These are phyloP conservation scores for Chlorella sp. DNA, from an alignment of 139 green algal genomes.

Conservation along the genomic window DNA sequence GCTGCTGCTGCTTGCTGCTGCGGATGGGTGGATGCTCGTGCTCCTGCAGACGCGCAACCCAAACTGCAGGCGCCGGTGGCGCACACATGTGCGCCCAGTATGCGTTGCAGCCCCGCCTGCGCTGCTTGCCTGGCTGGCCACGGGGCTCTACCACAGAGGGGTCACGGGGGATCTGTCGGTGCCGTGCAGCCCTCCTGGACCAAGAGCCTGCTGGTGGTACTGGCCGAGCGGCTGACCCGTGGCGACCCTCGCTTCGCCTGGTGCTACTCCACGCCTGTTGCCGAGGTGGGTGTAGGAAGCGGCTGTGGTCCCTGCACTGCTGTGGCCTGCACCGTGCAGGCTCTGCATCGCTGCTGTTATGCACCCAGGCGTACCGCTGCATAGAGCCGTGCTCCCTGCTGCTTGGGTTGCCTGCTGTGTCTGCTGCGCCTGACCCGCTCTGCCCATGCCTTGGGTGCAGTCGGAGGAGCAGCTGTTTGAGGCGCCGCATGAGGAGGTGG, in stretches of 20 bases:
- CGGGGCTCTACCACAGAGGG: too few relatives aligned
- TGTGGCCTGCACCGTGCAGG: background rate
- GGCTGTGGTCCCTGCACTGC: background rate
- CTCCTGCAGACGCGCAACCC: too few relatives aligned
- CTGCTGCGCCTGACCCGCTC: background rate
- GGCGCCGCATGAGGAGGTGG: background rate
- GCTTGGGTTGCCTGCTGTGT: background rate
- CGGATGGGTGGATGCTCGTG: too few relatives aligned
- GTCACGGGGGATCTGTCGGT: background rate
- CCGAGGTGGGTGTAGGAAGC: background rate
- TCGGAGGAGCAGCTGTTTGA: constrained; percentile 22
- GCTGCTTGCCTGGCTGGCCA: background rate
- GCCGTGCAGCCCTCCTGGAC: constrained; percentile 29
- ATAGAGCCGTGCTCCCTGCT: background rate
- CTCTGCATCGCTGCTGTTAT: too few relatives aligned
- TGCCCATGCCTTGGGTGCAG: background rate
- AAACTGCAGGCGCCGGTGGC: too few relatives aligned
- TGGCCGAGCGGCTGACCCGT: constrained; percentile 34
- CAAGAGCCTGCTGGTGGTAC: constrained; percentile 34
- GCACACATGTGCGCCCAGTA: too few relatives aligned
- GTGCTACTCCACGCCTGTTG: constrained; percentile 46
- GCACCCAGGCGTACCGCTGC: background rate
- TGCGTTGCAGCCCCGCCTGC: too few relatives aligned
- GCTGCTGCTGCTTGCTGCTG: too few relatives aligned
- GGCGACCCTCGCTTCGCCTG: constrained; percentile 44